These are phyloP conservation scores for Paecilomyces sp. DNA, from an alignment of 2,329 filamentous ascomycete genomes.

Conservation along the genomic window DNA sequence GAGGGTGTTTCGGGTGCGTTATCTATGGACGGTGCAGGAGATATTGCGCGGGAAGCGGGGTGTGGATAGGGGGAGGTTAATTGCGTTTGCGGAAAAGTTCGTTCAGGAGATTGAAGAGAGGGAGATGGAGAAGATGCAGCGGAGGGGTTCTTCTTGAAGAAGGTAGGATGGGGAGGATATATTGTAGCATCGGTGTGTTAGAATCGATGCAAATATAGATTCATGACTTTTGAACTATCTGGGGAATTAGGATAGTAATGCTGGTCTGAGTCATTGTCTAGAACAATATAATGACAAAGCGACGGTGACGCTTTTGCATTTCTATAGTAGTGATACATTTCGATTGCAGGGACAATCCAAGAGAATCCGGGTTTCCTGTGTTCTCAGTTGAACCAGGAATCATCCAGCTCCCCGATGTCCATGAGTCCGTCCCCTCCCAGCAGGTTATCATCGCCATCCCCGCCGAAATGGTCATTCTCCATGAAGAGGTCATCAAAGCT, in stretches of 20 bases:
- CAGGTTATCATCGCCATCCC: conserved; percentile 24
- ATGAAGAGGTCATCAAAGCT: conserved; percentile 41
- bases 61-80: not conserved
- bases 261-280: too few species aligned
- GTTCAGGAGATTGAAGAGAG: not conserved
- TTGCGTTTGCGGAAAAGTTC: not conserved
- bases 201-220: too few species aligned
- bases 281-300: too few species aligned
- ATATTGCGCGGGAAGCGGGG: not conserved
- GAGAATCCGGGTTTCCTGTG: not conserved
- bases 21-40: conserved; percentile 12
- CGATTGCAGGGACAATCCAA: not conserved
- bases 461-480: conserved; percentile 30
- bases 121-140: not conserved
- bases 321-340: not conserved
- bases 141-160: not conserved
- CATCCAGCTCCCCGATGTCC: conserved; percentile 34
- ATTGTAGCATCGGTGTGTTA: too few species aligned
- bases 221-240: too few species aligned
- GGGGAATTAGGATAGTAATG: too few species aligned
- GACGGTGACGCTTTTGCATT: too few species aligned
- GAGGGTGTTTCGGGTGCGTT: conserved; percentile 18
- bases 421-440: conserved; percentile 30
- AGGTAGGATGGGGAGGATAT: not conserved
- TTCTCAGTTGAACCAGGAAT: conserved; percentile 31